These are phyloP conservation scores for Xanthoconium purpureum DNA, from an alignment of 768 basidiomycete species.

Conservation along the genomic window DNA sequence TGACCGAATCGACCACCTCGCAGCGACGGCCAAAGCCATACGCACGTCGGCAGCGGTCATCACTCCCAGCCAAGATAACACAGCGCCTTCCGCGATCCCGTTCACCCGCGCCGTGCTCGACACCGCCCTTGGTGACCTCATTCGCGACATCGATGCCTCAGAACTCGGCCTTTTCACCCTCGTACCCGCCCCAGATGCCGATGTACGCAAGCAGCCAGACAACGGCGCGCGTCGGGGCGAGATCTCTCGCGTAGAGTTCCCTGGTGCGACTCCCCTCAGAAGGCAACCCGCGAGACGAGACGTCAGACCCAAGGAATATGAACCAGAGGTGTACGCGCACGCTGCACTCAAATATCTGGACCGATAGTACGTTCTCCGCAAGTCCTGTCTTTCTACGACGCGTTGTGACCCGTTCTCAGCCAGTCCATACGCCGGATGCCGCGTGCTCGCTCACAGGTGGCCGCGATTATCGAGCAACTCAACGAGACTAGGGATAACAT, in stretches of 20 bases:
- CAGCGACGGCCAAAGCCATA: constrained; percentile 50
- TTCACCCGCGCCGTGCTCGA: constrained; percentile 67
- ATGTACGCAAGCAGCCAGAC: constrained; percentile 28
- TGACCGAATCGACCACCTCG: constrained; percentile 68
- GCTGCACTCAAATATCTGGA: constrained; percentile 77
- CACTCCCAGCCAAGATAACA: constrained; percentile 22
- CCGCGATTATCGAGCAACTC: constrained; percentile 38
- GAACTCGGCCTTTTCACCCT: constrained; percentile 78
- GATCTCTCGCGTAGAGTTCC: constrained; percentile 62
- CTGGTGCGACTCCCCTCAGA: constrained; percentile 68
- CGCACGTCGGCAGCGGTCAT: constrained; percentile 40
- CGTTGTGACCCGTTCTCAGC: constrained; percentile 36
- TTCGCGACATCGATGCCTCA: constrained; percentile 74
- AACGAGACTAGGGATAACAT: constrained; percentile 38
- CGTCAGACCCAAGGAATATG: constrained; percentile 42
- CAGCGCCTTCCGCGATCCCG: constrained; percentile 20
- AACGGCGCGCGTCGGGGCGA: constrained; percentile 34
- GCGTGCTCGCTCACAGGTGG: constrained; percentile 41
- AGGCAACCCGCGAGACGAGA: constrained; percentile 41
- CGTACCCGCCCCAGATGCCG: constrained; percentile 35
- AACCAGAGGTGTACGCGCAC: constrained; percentile 72
- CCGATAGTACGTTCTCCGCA: constrained; percentile 56
- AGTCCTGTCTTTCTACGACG: not conserved
- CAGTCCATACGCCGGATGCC: constrained; percentile 50
- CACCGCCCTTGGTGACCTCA: constrained; percentile 66